A percentile compares a stretch with the other conserved stretches of the same genome.
Evolutionary conservation across 306 rosid species (phyloP).

Genomic region (Trifolium repens): DNA sequence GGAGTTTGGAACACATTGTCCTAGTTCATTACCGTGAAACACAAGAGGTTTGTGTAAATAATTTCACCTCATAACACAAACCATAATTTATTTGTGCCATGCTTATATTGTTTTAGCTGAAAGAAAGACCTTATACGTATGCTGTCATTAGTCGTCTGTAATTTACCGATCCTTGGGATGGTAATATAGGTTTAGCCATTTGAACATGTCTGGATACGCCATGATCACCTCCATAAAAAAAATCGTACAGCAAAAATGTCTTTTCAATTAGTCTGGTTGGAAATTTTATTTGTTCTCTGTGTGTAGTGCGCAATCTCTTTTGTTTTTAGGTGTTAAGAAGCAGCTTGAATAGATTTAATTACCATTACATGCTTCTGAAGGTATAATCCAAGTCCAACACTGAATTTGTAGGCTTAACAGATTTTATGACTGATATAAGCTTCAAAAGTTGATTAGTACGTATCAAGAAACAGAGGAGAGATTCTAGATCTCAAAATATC

Average conservation of each 20-base stretch:
- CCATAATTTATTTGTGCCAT: slow-evolving; percentile 14
- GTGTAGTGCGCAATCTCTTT: background rate
- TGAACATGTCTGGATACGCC: slow-evolving; percentile 21
- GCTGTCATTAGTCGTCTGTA: slow-evolving; percentile 15
- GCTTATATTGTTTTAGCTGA: slow-evolving; percentile 27
- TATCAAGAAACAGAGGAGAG: no score
- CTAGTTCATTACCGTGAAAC: slow-evolving; percentile 99
- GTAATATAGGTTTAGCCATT: slow-evolving; percentile 11
- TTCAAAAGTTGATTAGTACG: slow-evolving; percentile 1
- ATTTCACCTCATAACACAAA: slow-evolving; percentile 34
- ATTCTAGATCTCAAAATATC: no score
- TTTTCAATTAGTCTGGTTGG: slow-evolving; percentile 3
- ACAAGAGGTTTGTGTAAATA: slow-evolving; percentile 68
- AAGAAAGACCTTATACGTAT: slow-evolving; percentile 5
- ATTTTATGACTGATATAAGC: slow-evolving; percentile 27
- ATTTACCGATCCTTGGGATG: slow-evolving; percentile 3
- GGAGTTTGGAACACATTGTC: slow-evolving; percentile 93
- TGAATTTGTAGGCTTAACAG: slow-evolving; percentile 14
- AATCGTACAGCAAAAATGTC: background rate
- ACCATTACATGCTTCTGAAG: slow-evolving; percentile 27
- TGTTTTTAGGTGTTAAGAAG: background rate
- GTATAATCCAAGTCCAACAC: slow-evolving; percentile 28
- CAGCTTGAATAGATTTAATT: background rate
- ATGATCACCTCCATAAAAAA: slow-evolving; percentile 5
- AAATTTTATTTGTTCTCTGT: slow-evolving; percentile 25